Evolutionary conservation across 345 rosid genomes (phyloP).

Genomic region (Mercurialis annua): DNA sequence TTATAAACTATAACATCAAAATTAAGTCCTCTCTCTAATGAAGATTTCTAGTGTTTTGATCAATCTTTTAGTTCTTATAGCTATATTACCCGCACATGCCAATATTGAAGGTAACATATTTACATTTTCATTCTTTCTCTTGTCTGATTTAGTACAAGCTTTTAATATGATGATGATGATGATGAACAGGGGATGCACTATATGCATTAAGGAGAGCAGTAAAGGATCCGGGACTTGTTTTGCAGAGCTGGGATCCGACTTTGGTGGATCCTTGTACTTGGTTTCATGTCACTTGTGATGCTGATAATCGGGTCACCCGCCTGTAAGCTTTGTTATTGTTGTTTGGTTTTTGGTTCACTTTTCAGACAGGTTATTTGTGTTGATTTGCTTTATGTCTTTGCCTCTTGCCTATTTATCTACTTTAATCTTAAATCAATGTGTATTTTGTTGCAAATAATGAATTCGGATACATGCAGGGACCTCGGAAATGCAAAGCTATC

Average conservation of each 20-base stretch:
- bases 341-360: not conserved
- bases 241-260: conserved; percentile 76
- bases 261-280: conserved; percentile 77
- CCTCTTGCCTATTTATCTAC: too few species aligned
- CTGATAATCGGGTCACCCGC: conserved; percentile 57
- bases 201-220: conserved; percentile 59
- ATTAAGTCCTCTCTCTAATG: conserved; percentile 23
- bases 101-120: conserved; percentile 47
- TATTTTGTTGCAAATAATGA: not conserved
- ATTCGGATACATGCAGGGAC: conserved; percentile 42
- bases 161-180: not conserved
- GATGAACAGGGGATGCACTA: conserved; percentile 61
- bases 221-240: conserved; percentile 61
- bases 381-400: too few species aligned
- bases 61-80: conserved; percentile 26
- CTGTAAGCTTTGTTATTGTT: conserved; percentile 35
- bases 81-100: conserved; percentile 31
- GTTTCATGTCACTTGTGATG: conserved; percentile 72
- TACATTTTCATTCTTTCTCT: not conserved
- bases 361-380: too few species aligned
- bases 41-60: conserved; percentile 22
- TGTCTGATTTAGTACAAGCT: not conserved
- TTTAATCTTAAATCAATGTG: not conserved
- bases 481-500: conserved; percentile 69
- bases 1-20: not conserved